phyloP scores from a whole-genome alignment of 345 rosid species.

The Gossypium anomalum region DNA sequence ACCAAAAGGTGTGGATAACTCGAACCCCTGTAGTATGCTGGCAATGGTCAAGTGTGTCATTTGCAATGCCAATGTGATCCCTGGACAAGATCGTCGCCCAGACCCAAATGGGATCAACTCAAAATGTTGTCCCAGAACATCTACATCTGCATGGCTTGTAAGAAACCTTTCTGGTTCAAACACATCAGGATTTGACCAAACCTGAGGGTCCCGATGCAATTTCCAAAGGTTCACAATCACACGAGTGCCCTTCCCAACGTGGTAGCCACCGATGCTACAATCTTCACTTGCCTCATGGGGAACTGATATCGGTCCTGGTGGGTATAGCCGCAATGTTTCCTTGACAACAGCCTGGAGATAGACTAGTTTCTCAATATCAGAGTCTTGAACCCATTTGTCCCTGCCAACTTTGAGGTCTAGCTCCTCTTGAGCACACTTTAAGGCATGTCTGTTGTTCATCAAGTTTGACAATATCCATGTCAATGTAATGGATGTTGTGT shows the following conservation, averaged over 20 bases:
- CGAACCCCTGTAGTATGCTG: conserved; percentile 17
- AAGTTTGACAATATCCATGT: conserved; percentile 37
- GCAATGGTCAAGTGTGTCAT: conserved; percentile 24
- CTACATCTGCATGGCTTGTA: conserved; percentile 7
- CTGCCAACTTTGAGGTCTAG: conserved; percentile 27
- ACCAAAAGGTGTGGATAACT: conserved; percentile 11
- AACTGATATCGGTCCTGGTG: conserved; percentile 29
- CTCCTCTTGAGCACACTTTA: conserved; percentile 32
- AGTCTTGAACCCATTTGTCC: conserved; percentile 21
- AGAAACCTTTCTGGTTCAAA: conserved; percentile 33
- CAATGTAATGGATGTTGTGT: conserved; percentile 29
- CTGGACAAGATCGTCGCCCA: conserved; percentile 28
- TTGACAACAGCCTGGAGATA: conserved; percentile 22
- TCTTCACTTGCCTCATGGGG: conserved; percentile 38
- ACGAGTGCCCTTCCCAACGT: conserved; percentile 29
- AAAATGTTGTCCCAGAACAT: conserved; percentile 25
- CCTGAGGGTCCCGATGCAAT: conserved; percentile 34
- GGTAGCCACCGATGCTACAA: conserved; percentile 23
- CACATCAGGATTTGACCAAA: conserved; percentile 31
- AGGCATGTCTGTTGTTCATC: conserved; percentile 23
- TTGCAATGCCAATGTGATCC: conserved; percentile 29
- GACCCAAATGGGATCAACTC: conserved; percentile 33
- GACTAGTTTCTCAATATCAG: conserved; percentile 24
- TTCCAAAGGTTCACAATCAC: conserved; percentile 35
- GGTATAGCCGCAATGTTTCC: conserved; percentile 29